Evolutionary conservation across 2,329 filamentous ascomycete species (phyloP).

Genomic region (Neopestalotiopsis sp.): DNA sequence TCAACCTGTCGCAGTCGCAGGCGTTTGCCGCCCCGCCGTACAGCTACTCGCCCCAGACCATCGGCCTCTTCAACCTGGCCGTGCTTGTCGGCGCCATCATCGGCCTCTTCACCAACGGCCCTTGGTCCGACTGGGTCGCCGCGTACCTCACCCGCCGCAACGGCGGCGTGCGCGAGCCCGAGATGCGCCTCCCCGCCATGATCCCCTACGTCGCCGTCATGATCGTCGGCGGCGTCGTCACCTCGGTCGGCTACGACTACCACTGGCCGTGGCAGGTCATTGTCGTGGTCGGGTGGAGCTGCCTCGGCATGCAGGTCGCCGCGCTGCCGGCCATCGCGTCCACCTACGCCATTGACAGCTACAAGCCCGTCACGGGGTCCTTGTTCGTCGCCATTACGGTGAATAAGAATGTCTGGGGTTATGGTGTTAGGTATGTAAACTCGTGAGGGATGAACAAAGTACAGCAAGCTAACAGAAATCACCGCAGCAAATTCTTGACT

Average conservation of each 20-base stretch:
- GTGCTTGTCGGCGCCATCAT: slow-evolving; percentile 47
- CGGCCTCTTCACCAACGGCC: slow-evolving; percentile 48
- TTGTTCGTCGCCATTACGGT: slow-evolving; percentile 65
- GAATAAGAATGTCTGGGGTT: slow-evolving; percentile 37
- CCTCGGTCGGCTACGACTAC: slow-evolving; percentile 51
- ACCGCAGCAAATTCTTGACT: slow-evolving; percentile 32
- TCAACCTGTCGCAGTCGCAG: slow-evolving; percentile 18
- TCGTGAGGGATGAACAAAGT: background rate
- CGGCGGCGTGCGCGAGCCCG: slow-evolving; percentile 52
- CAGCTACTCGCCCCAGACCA: slow-evolving; percentile 28
- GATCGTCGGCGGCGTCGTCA: slow-evolving; percentile 51
- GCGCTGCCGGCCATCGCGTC: slow-evolving; percentile 64
- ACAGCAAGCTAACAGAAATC: background rate
- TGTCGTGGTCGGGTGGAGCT: slow-evolving; percentile 52
- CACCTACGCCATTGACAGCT: slow-evolving; percentile 67
- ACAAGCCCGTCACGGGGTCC: slow-evolving; percentile 67
- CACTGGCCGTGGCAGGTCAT: slow-evolving; percentile 55
- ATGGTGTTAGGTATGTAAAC: slow-evolving; percentile 28
- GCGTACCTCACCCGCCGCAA: slow-evolving; percentile 45
- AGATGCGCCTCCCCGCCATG: slow-evolving; percentile 53
- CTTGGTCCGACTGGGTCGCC: slow-evolving; percentile 50
- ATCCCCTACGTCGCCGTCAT: slow-evolving; percentile 51
- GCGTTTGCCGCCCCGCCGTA: slow-evolving; percentile 45
- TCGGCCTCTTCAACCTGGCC: slow-evolving; percentile 57
- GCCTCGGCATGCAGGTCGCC: slow-evolving; percentile 38